Evolutionary conservation across 345 rosid genomes (phyloP).

Genomic region (Citrus trifoliata): DNA sequence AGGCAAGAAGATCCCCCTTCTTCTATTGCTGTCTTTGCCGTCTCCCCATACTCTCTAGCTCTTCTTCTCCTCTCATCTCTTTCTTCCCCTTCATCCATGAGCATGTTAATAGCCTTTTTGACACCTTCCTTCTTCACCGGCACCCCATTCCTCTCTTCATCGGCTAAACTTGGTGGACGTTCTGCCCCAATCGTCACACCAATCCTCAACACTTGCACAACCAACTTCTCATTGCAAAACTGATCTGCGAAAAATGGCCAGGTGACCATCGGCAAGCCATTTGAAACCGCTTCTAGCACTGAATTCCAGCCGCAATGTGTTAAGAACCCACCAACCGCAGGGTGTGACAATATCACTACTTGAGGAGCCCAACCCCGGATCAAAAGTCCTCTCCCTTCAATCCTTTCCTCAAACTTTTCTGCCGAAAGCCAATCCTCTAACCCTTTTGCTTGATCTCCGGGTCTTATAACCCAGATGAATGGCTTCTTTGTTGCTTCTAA

Average conservation of each 20-base stretch:
- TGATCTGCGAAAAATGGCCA: not conserved
- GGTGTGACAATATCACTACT: not conserved
- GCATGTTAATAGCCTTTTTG: not conserved
- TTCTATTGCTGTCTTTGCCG: not conserved
- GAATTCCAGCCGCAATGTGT: slow-evolving; percentile 2
- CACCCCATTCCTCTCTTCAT: not conserved
- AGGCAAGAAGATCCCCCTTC: not conserved
- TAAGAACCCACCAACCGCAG: not conserved
- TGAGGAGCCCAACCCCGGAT: not conserved
- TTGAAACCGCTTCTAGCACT: not conserved
- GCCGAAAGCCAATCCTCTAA: not conserved
- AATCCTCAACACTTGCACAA: not conserved
- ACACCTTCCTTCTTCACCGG: not conserved
- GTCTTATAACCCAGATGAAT: not conserved
- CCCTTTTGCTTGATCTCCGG: not conserved
- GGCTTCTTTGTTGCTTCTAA: slow-evolving; percentile 2
- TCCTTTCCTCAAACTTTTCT: not conserved
- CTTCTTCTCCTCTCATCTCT: not conserved
- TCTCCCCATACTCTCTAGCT: not conserved
- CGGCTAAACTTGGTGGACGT: not conserved
- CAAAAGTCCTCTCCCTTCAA: not conserved
- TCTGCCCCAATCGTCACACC: not conserved
- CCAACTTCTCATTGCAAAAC: not conserved
- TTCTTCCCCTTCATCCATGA: not conserved
- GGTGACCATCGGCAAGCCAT: not conserved